These are phyloP conservation scores for Datisca glomerata DNA, from an alignment of 306 rosid genomes.

Conservation along the genomic window DNA sequence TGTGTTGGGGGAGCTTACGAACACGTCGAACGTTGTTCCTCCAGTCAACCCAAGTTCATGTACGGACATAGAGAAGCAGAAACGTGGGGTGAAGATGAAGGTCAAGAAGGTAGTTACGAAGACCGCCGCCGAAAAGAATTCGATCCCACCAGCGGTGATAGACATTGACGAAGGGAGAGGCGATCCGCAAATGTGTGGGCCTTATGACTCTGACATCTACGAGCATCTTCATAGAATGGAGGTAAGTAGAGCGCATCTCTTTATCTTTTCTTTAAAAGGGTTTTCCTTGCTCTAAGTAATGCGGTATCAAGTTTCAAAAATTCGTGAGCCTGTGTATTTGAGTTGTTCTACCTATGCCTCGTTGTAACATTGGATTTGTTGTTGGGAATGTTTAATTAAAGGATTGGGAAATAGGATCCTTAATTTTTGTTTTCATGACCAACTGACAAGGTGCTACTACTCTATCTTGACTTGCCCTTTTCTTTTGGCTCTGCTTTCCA, in stretches of 20 bases:
- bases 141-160: neutral
- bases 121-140: neutral
- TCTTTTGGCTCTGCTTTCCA: too few species aligned
- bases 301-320: too few species aligned
- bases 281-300: too few species aligned
- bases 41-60: neutral
- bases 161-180: neutral
- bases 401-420: too few species aligned
- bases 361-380: too few species aligned
- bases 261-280: too few species aligned
- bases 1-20: conserved; percentile 39
- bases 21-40: conserved; percentile 7
- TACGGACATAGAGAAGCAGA: conserved; percentile 8
- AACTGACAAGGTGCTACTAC: too few species aligned
- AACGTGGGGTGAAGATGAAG: conserved; percentile 8
- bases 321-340: too few species aligned
- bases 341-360: too few species aligned
- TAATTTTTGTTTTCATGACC: too few species aligned
- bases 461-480: too few species aligned
- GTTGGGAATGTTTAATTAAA: too few species aligned
- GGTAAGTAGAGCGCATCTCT: neutral
- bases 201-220: neutral
- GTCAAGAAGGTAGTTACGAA: conserved; percentile 2
- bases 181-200: neutral
- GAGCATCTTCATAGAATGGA: neutral